These are phyloP conservation scores for Phytophthora hybrid DNA, from an alignment of 352 stramenopile genomes.

Conservation along the genomic window DNA sequence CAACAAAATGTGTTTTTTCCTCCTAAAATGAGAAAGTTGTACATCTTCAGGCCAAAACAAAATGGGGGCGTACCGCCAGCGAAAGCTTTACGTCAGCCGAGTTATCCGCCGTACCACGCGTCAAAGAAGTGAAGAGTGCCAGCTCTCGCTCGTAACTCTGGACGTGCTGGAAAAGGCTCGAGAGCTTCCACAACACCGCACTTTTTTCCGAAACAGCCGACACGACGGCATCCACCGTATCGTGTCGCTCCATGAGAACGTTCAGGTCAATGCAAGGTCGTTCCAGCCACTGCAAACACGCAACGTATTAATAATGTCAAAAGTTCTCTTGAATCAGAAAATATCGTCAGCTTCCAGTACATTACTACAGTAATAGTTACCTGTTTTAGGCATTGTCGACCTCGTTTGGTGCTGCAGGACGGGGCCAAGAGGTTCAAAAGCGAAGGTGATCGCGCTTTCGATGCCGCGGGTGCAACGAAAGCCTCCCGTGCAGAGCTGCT, in stretches of 20 bases:
- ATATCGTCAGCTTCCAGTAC: neutral
- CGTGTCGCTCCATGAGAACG: constrained; percentile 24
- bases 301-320: neutral
- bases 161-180: constrained; percentile 37
- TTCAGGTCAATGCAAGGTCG: constrained; percentile 26
- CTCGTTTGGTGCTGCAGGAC: constrained; percentile 39
- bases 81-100: constrained; percentile 12
- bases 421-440: constrained; percentile 33
- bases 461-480: constrained; percentile 17
- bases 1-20: neutral
- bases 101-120: neutral
- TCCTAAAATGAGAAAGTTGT: neutral
- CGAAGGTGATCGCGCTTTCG: constrained; percentile 21
- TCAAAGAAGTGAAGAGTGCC: constrained; percentile 11
- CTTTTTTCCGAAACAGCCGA: neutral
- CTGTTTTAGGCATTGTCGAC: constrained; percentile 28
- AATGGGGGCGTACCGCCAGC: constrained; percentile 10
- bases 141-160: constrained; percentile 37
- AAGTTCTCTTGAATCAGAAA: too few species aligned
- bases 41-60: neutral
- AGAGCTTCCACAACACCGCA: constrained; percentile 21
- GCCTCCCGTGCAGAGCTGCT: constrained; percentile 24
- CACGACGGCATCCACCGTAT: constrained; percentile 32
- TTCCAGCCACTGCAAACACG: constrained; percentile 33
- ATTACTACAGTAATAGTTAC: constrained; percentile 8